A percentile compares a stretch with the other conserved stretches of the same genome.
These are phyloP conservation scores for Auriscalpium orientale DNA, from an alignment of 768 basidiomycete species.

Conservation along the genomic window DNA sequence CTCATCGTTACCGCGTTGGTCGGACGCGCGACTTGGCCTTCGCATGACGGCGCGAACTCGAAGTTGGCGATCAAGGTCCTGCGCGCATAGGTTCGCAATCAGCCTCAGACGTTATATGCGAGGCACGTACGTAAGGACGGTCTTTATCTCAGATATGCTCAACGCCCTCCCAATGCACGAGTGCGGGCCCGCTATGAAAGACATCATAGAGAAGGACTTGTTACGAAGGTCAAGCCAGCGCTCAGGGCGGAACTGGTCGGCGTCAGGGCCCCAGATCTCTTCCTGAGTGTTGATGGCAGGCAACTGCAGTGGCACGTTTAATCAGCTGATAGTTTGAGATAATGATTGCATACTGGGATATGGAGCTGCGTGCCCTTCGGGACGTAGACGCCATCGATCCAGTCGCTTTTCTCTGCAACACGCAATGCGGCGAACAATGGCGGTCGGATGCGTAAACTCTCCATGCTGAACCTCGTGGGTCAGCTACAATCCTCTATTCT, in stretches of 20 bases:
- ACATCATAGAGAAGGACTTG: conserved; percentile 29
- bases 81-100: background rate
- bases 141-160: conserved; percentile 42
- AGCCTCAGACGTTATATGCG: conserved; percentile 1
- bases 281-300: conserved; percentile 44
- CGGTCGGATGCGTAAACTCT: conserved; percentile 14
- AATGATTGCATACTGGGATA: conserved; percentile 25
- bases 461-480: conserved; percentile 5
- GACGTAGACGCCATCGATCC: conserved; percentile 32
- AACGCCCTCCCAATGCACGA: conserved; percentile 41
- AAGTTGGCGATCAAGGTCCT: conserved; percentile 36
- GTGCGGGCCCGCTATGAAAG: conserved; percentile 39
- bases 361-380: conserved; percentile 37
- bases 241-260: conserved; percentile 40
- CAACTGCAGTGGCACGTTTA: conserved; percentile 25
- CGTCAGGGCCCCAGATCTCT: conserved; percentile 43
- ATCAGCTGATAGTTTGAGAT: too few relatives aligned
- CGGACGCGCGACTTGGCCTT: conserved; percentile 33
- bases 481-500: background rate
- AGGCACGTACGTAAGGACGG: conserved; percentile 21
- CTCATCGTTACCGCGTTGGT: conserved; percentile 42
- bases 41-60: conserved; percentile 35
- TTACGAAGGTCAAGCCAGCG: conserved; percentile 40
- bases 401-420: conserved; percentile 3
- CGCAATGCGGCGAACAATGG: conserved; percentile 17